These are phyloP conservation scores for Umbilicus rupestris DNA, from an alignment of 164 flowering plant genomes.

Conservation along the genomic window DNA sequence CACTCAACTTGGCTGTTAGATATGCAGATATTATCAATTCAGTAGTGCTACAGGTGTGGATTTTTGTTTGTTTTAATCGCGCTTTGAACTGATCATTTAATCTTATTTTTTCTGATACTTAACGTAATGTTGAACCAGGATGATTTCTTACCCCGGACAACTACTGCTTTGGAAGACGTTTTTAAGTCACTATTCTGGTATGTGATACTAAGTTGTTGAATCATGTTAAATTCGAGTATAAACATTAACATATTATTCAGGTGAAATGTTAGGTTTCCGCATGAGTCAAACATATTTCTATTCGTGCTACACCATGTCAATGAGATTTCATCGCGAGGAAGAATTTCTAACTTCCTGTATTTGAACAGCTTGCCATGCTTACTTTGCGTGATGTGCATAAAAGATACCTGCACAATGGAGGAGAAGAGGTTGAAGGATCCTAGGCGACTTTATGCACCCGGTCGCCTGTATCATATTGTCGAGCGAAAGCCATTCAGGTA, in stretches of 20 bases:
- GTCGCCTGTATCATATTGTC: constrained; percentile 90
- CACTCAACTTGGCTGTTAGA: constrained; percentile 83
- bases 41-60: constrained; percentile 66
- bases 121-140: constrained; percentile 36
- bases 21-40: constrained; percentile 84
- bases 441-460: constrained; percentile 92
- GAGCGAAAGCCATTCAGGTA: constrained; percentile 96
- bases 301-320: too few species aligned
- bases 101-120: neutral
- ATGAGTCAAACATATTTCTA: neutral
- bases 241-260: neutral
- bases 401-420: constrained; percentile 90
- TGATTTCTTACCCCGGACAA: constrained; percentile 90
- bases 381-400: constrained; percentile 66
- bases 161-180: constrained; percentile 89
- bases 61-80: neutral
- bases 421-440: constrained; percentile 77
- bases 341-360: constrained; percentile 43
- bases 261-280: neutral
- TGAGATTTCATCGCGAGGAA: constrained; percentile 19
- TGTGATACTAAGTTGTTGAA: constrained; percentile 10
- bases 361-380: constrained; percentile 97
- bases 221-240: neutral
- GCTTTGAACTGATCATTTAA: neutral
- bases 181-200: constrained; percentile 83